Base-by-base conservation (phyloP, 1,139 yeast species). In the Scheffersomyces lignicola region DNA sequence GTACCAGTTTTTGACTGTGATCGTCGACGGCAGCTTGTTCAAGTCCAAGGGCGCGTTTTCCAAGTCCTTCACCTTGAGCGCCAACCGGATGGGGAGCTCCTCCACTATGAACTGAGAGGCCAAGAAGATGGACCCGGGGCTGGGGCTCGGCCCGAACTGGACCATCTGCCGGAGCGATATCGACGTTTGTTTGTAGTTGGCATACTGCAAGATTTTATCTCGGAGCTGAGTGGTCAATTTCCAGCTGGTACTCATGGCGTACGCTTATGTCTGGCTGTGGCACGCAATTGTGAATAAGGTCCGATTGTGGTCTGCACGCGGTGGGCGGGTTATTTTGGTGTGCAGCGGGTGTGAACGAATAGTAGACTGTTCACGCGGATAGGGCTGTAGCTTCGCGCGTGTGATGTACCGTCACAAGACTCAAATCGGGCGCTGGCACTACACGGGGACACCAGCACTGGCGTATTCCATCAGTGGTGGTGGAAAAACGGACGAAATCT, bases 91-190 rank as follows among this genome's bases (percentile, higher is more conserved):
- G 3, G 96, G 96, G 31, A 89, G 71, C 57, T 89, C 96, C 52
- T 86, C 89, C 2, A 85, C 88, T 10, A 87, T 81, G 56, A 88
- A 88, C 57, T 83, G 87, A 10, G 92, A 83, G 1, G 95, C 96
- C 35, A 87, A 73, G 55, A 84, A 88, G 31, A 88, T 67, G 7
- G 87, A 79, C 2, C 94, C 95, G 11, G 85, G 87, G 18, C 78
- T 73, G 3, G 95, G 92, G 33, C 73, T 68, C 8, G 82, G 80
- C 3, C 96, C 96, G 62, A 87, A 86, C 56, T 85, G 92, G n/a
- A 88, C 96, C 96, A 88, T 87, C 56, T 86, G 96, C 39, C 89
- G 70, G 41, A 88, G 65, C 3, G 90, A 82, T 5, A 88, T 87
- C 1, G 95, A 89, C 2, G 95, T 86, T 41, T 92, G 95, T 17